Conservation (phyloP, 2,329 filamentous ascomycete species). For the Botrytis elliptica region DNA sequence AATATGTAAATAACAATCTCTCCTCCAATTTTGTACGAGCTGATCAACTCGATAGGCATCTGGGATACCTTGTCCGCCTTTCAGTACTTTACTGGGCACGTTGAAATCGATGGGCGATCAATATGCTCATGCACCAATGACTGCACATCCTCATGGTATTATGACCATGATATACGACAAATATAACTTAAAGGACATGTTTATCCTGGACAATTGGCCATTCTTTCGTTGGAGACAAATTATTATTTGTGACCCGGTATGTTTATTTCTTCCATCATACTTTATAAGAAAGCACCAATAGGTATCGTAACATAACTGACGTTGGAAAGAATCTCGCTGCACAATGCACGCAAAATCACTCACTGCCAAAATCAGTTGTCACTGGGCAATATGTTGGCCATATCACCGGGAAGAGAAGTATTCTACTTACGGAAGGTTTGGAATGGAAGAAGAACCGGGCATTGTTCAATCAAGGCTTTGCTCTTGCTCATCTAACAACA, state of each 20-base stretch:
- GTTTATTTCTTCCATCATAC: not conserved
- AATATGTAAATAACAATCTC: conserved; percentile 1
- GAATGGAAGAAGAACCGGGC: conserved; percentile 32
- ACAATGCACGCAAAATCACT: conserved; percentile 19
- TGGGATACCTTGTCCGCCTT: conserved; percentile 15
- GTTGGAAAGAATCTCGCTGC: conserved; percentile 11
- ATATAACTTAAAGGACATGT: conserved; percentile 13
- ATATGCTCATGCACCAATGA: conserved; percentile 13
- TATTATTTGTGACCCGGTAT: conserved; percentile 19
- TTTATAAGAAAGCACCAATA: not conserved
- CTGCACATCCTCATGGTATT: conserved; percentile 18
- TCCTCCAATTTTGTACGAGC: not conserved
- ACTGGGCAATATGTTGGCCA: conserved; percentile 1
- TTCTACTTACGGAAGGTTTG: conserved; percentile 29
- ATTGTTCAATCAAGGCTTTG: conserved; percentile 35
- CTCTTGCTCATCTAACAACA: conserved; percentile 25
- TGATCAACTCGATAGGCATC: conserved; percentile 4
- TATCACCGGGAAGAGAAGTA: conserved; percentile 24
- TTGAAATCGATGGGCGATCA: conserved; percentile 10
- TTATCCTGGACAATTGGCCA: conserved; percentile 20
- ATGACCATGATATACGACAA: conserved; percentile 21
- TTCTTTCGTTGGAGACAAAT: conserved; percentile 19
- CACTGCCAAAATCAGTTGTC: conserved; percentile 1
- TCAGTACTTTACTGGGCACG: conserved; percentile 14
- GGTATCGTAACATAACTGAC: not conserved